Percentiles rank a stretch among this genome's conserved stretches.
Conservation (phyloP, 2,329 filamentous ascomycete genomes). For the Paracamarosporium sp. region DNA sequence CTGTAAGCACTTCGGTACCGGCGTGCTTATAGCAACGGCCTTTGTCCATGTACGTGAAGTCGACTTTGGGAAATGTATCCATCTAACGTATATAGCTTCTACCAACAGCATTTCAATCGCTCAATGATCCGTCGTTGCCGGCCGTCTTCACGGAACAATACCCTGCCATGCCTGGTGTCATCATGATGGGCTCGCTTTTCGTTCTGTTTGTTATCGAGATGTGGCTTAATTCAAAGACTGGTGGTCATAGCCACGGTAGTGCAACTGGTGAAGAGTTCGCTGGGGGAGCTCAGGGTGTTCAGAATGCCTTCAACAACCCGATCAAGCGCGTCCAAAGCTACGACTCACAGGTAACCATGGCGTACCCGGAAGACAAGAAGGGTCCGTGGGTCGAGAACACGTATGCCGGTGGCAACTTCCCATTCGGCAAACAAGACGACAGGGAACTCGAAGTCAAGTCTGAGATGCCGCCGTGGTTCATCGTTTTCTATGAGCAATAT, state of each 20-base stretch:
- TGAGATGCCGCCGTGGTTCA: slow-evolving; percentile 67
- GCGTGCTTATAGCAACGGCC: slow-evolving; percentile 84
- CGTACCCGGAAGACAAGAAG: slow-evolving; percentile 40
- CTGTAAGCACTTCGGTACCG: slow-evolving; percentile 71
- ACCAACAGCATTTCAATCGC: slow-evolving; percentile 63
- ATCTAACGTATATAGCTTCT: slow-evolving; percentile 51
- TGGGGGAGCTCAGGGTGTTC: slow-evolving; percentile 27
- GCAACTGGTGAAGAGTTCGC: slow-evolving; percentile 54
- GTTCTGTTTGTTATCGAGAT: slow-evolving; percentile 68
- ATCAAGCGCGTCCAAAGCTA: slow-evolving; percentile 41
- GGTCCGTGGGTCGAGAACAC: slow-evolving; percentile 38
- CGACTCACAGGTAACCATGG: slow-evolving; percentile 45
- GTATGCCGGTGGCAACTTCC: slow-evolving; percentile 37
- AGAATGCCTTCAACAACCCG: slow-evolving; percentile 39
- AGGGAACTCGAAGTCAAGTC: slow-evolving; percentile 42
- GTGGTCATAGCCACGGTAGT: slow-evolving; percentile 65
- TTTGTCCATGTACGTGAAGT: slow-evolving; percentile 69
- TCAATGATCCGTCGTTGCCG: slow-evolving; percentile 60
- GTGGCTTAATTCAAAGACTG: slow-evolving; percentile 66
- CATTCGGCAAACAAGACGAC: slow-evolving; percentile 35
- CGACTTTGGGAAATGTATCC: neutral
- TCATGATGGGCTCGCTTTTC: slow-evolving; percentile 70
- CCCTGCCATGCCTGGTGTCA: slow-evolving; percentile 67
- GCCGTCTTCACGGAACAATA: slow-evolving; percentile 66
- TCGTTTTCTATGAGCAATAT: slow-evolving; percentile 69